These are phyloP conservation scores for Cystobasidiopsis lactophilus DNA, from an alignment of 768 basidiomycete genomes.

Conservation along the genomic window DNA sequence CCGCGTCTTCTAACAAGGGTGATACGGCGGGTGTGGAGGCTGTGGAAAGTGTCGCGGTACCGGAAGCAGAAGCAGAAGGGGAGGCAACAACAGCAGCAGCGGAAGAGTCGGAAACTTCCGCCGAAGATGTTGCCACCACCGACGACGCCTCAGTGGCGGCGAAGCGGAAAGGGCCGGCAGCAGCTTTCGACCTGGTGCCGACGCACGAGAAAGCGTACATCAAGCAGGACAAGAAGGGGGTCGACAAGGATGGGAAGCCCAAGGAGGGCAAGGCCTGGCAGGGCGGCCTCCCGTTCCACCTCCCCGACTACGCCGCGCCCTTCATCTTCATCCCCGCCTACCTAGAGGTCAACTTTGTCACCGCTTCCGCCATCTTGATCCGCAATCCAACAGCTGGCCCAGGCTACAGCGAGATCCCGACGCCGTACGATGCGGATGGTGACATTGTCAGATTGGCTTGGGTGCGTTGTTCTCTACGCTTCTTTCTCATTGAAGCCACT, in stretches of 20 bases:
- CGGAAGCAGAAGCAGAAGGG: slow-evolving; percentile 12
- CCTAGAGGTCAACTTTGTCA: slow-evolving; percentile 60
- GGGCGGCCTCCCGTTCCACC: too few relatives aligned
- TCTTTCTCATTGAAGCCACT: background rate
- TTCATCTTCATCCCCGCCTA: slow-evolving; percentile 86
- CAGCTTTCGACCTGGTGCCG: background rate
- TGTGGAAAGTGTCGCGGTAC: background rate
- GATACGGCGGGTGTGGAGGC: too few relatives aligned
- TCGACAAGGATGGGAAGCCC: background rate
- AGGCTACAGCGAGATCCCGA: slow-evolving; percentile 82
- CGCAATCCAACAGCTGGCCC: slow-evolving; percentile 94
- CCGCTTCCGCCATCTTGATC: slow-evolving; percentile 77
- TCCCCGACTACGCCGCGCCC: slow-evolving; percentile 69
- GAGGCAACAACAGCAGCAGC: slow-evolving; percentile 9
- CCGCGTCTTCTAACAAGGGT: background rate
- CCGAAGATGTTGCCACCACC: background rate
- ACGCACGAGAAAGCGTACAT: slow-evolving; percentile 20
- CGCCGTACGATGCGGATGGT: slow-evolving; percentile 88
- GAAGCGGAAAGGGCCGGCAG: slow-evolving; percentile 1
- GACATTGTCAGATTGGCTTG: slow-evolving; percentile 75
- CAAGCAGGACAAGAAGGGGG: background rate
- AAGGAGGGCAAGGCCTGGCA: slow-evolving; percentile 25
- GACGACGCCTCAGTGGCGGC: slow-evolving; percentile 1
- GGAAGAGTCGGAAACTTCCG: slow-evolving; percentile 5
- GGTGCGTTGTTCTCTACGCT: slow-evolving; percentile 31